A percentile compares a stretch with the other conserved stretches of the same genome.
phyloP scores from a whole-genome alignment of 1,284 basidiomycete genomes.

The Jaminaea rosea region DNA sequence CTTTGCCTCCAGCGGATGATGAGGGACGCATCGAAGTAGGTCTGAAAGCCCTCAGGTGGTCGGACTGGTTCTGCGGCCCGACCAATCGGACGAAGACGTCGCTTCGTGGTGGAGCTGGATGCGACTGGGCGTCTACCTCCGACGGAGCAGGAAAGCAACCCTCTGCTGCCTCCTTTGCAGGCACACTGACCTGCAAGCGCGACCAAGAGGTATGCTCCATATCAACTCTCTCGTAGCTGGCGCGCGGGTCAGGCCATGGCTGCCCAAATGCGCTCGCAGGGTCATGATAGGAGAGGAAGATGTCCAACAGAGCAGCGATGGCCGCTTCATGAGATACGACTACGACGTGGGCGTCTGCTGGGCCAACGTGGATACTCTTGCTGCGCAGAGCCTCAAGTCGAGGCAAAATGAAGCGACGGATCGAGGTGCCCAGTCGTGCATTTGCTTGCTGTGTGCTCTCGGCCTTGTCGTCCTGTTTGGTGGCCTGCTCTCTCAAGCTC shows the following conservation, averaged over 20 bases:
- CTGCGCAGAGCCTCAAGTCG: constrained; percentile 49
- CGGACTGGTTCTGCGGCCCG: constrained; percentile 27
- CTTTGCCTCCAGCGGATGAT: neutral
- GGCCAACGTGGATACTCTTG: neutral
- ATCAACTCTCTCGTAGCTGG: constrained; percentile 48
- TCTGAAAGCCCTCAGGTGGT: constrained; percentile 22
- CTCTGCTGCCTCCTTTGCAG: neutral
- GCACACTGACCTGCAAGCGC: constrained; percentile 47
- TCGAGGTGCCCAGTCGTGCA: constrained; percentile 55
- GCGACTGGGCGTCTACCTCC: neutral
- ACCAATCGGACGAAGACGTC: constrained; percentile 26
- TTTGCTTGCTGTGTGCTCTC: constrained; percentile 66
- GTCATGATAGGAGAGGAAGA: constrained; percentile 32
- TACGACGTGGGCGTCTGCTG: constrained; percentile 54
- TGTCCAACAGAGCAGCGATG: constrained; percentile 54
- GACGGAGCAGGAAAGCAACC: neutral
- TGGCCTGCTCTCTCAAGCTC: constrained; percentile 51
- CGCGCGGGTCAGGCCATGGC: constrained; percentile 40
- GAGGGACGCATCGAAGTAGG: neutral
- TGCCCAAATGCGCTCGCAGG: constrained; percentile 6
- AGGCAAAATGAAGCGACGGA: constrained; percentile 59
- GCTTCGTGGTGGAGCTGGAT: neutral
- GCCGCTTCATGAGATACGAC: constrained; percentile 72
- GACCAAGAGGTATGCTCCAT: constrained; percentile 54
- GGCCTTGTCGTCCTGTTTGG: constrained; percentile 66